These are phyloP conservation scores for Geum urbanum DNA, from an alignment of 306 rosid species.

Conservation along the genomic window DNA sequence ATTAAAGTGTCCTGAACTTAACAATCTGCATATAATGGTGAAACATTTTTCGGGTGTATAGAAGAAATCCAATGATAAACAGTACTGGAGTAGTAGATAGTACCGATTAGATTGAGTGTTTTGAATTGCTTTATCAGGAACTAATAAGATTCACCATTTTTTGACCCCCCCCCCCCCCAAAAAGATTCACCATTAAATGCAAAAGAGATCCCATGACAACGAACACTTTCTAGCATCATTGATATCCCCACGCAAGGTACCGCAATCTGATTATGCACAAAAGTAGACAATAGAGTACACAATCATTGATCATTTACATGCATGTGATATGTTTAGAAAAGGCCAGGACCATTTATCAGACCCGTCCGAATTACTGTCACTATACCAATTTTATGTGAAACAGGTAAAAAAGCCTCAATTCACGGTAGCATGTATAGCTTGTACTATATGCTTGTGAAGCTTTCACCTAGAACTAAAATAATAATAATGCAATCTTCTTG, in stretches of 20 bases:
- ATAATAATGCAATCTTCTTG: slow-evolving; percentile 33
- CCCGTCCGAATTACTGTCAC: not conserved
- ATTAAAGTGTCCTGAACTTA: not conserved
- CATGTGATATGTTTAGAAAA: slow-evolving; percentile 1
- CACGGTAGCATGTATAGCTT: not conserved
- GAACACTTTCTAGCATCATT: not conserved
- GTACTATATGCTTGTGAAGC: not conserved
- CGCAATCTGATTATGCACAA: not conserved
- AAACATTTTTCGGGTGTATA: not conserved
- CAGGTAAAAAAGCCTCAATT: not conserved
- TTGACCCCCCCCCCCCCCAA: too few relatives aligned
- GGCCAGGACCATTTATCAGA: not conserved
- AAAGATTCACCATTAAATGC: not conserved
- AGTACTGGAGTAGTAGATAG: not conserved
- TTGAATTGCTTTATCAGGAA: slow-evolving; percentile 10
- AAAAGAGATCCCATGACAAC: not conserved
- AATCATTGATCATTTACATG: slow-evolving; percentile 2
- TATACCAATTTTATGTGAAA: not conserved
- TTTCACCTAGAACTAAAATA: not conserved
- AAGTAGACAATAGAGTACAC: not conserved
- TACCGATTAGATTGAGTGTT: slow-evolving; percentile 1
- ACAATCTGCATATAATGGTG: not conserved
- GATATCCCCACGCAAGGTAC: slow-evolving; percentile 5
- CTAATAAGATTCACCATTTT: not conserved
- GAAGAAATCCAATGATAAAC: not conserved